Conservation (phyloP, 2,329 filamentous ascomycete species). For the Sporothrix euskadiensis region DNA sequence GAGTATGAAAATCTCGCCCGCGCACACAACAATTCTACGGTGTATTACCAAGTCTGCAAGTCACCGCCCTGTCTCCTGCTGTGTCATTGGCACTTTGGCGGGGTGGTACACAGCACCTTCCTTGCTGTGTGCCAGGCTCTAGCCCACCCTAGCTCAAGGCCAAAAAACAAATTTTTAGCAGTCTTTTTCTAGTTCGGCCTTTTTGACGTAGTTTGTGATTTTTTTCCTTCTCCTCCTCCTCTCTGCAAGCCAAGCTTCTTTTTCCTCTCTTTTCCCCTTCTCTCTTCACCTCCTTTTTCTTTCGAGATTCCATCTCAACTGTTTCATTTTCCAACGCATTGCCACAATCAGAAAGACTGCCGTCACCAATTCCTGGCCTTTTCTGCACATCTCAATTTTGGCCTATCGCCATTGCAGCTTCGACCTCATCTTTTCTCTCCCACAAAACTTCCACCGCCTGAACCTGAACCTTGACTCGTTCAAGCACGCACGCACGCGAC, state of each 20-base stretch:
- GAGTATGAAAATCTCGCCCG: not conserved
- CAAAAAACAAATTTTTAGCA: constrained; percentile 9
- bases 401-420: constrained; percentile 19
- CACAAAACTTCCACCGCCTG: not conserved
- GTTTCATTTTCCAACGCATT: not conserved
- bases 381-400: constrained; percentile 14
- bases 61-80: not conserved
- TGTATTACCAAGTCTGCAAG: constrained; percentile 13
- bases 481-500: constrained; percentile 19
- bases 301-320: not conserved
- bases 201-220: constrained; percentile 8
- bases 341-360: not conserved
- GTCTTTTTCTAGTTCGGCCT: constrained; percentile 6
- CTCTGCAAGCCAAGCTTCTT: not conserved
- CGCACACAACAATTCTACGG: not conserved
- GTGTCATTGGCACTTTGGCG: not conserved
- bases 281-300: constrained; percentile 12
- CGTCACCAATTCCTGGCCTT: constrained; percentile 16
- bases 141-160: not conserved
- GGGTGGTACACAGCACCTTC: not conserved
- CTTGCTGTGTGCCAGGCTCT: not conserved
- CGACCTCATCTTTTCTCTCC: not conserved
- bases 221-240: constrained; percentile 2
- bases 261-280: not conserved
- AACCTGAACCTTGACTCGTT: not conserved